Conservation (phyloP, 176 grass and related monocot species). For the Chloris gayana region DNA sequence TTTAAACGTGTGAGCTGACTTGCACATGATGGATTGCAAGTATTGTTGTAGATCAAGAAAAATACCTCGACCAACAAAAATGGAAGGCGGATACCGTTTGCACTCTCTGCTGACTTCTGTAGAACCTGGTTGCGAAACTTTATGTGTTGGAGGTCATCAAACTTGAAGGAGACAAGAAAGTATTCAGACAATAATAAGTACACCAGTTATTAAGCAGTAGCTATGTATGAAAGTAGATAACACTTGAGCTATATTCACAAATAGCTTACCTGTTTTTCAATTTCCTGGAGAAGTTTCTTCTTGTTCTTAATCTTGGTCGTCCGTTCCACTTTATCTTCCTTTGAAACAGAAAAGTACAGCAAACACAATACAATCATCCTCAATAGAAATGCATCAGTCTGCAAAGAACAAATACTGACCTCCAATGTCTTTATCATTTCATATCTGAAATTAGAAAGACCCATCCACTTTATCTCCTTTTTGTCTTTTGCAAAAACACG, state of each 20-base stretch:
- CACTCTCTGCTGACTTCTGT: constrained; percentile 52
- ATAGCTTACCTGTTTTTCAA: constrained; percentile 81
- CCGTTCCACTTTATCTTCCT: constrained; percentile 72
- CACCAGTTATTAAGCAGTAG: constrained; percentile 28
- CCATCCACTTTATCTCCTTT: constrained; percentile 96
- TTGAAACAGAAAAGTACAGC: constrained; percentile 36
- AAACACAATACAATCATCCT: constrained; percentile 7
- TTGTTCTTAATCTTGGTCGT: constrained; percentile 72
- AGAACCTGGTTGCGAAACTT: constrained; percentile 69
- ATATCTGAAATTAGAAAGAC: constrained; percentile 63
- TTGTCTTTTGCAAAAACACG: constrained; percentile 89
- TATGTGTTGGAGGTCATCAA: constrained; percentile 83
- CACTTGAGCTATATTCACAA: constrained; percentile 17
- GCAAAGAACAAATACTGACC: constrained; percentile 62
- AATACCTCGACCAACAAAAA: constrained; percentile 94
- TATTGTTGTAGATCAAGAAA: constrained; percentile 18
- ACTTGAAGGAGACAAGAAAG: constrained; percentile 67
- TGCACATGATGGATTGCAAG: neutral
- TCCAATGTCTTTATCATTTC: constrained; percentile 70
- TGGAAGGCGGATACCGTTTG: constrained; percentile 71
- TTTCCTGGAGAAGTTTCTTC: constrained; percentile 72
- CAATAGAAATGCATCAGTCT: constrained; percentile 4
- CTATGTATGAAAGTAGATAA: constrained; percentile 39
- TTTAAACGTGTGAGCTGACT: constrained; percentile 15
- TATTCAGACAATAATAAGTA: constrained; percentile 18